phyloP scores from a whole-genome alignment of 257 asterid genomes.

The Ligustrum vulgare region DNA sequence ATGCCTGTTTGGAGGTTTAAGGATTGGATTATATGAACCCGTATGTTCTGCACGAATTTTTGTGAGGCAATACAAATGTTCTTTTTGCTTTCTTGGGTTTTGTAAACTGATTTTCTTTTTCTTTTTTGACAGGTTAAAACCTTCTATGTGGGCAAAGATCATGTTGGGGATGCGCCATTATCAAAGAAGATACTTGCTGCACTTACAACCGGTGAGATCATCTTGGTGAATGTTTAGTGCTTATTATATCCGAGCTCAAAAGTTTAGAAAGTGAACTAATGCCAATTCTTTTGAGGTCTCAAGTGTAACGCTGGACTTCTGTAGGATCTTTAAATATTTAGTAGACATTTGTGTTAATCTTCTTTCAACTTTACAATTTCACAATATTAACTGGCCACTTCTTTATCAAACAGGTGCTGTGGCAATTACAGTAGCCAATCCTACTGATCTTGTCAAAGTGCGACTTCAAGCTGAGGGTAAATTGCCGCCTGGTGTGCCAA shows the following conservation, averaged over 20 bases:
- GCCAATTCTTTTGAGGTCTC: background rate
- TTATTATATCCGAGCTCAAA: background rate
- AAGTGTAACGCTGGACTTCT: background rate
- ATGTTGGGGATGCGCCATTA: constrained; percentile 92
- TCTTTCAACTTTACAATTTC: constrained; percentile 6
- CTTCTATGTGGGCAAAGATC: constrained; percentile 88
- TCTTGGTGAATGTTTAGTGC: constrained; percentile 15
- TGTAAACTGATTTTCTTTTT: background rate
- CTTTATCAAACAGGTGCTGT: constrained; percentile 62
- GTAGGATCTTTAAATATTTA: background rate
- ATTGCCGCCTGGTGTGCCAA: constrained; percentile 86
- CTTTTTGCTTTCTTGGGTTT: constrained; percentile 14
- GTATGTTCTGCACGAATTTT: constrained; percentile 42
- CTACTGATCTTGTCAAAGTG: constrained; percentile 98
- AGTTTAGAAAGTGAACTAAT: background rate
- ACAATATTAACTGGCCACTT: constrained; percentile 14
- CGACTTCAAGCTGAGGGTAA: constrained; percentile 98
- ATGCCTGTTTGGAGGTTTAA: constrained; percentile 86
- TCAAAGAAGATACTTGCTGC: constrained; percentile 93
- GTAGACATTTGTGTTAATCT: background rate
- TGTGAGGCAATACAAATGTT: background rate
- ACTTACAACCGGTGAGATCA: constrained; percentile 82
- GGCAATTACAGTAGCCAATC: constrained; percentile 82
- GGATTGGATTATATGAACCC: constrained; percentile 96
- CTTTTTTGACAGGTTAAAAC: constrained; percentile 55